Conservation (phyloP, 768 basidiomycete genomes). For the Neoboletus brunneissimus region DNA sequence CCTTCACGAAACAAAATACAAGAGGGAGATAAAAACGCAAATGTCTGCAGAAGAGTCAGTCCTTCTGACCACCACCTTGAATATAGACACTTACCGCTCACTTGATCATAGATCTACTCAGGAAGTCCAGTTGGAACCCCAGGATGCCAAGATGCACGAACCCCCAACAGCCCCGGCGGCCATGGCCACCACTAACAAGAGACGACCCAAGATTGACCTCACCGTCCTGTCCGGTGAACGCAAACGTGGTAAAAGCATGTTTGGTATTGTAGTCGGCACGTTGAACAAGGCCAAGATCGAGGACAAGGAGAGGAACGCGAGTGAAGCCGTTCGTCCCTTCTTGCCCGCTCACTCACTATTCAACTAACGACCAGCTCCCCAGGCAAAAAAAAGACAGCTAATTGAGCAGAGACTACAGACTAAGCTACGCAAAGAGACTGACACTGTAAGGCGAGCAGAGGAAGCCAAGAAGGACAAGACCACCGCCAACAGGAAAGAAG, state of each 20-base stretch:
- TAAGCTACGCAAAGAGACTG: slow-evolving; percentile 83
- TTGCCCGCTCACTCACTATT: not conserved
- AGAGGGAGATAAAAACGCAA: slow-evolving; percentile 21
- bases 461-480: slow-evolving; percentile 85
- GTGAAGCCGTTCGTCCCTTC: slow-evolving; percentile 62
- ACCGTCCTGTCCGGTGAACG: slow-evolving; percentile 54
- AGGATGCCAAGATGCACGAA: slow-evolving; percentile 37
- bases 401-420: slow-evolving; percentile 83
- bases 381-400: slow-evolving; percentile 83
- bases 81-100: not conserved
- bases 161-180: slow-evolving; percentile 46
- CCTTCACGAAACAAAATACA: not conserved
- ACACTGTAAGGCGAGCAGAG: slow-evolving; percentile 79
- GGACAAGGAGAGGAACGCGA: slow-evolving; percentile 80
- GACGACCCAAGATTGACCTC: slow-evolving; percentile 74
- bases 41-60: slow-evolving; percentile 59
- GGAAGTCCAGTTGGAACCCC: slow-evolving; percentile 33
- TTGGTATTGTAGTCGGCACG: slow-evolving; percentile 79
- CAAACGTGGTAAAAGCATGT: slow-evolving; percentile 86
- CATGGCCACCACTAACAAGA: slow-evolving; percentile 47
- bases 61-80: slow-evolving; percentile 2
- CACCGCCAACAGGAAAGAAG: slow-evolving; percentile 72
- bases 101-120: slow-evolving; percentile 23
- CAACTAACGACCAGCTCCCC: slow-evolving; percentile 9
- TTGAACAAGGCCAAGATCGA: slow-evolving; percentile 86